phyloP scores from a whole-genome alignment of 192 early-diverging fungal species.

The Entomortierella lignicola region DNA sequence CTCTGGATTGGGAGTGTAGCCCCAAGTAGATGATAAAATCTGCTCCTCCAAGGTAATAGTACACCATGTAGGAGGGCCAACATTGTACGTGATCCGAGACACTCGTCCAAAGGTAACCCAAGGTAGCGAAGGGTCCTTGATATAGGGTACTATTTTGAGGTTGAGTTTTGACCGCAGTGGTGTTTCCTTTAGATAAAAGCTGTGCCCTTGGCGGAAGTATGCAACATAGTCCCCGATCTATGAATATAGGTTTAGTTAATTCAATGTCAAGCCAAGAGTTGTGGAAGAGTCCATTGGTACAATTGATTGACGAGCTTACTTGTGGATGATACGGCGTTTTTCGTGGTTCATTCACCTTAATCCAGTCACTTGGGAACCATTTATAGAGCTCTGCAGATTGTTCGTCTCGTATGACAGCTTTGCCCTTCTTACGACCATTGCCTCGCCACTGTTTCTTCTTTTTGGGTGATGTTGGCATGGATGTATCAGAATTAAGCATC shows the following conservation, averaged over 20 bases:
- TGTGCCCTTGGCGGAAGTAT: constrained; percentile 55
- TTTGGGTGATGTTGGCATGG: constrained; percentile 20
- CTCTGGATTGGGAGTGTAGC: constrained; percentile 33
- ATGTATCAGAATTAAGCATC: constrained; percentile 3
- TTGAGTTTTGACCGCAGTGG: constrained; percentile 42
- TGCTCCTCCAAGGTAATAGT: constrained; percentile 61
- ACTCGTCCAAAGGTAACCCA: constrained; percentile 70
- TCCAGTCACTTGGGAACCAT: constrained; percentile 47
- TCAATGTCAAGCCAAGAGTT: no score
- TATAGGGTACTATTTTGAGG: constrained; percentile 35
- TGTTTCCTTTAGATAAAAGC: constrained; percentile 45
- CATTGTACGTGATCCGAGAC: constrained; percentile 64
- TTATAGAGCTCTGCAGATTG: constrained; percentile 15
- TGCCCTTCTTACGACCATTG: constrained; percentile 48
- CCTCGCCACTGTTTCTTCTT: constrained; percentile 49
- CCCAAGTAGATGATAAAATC: constrained; percentile 42
- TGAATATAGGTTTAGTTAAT: no score
- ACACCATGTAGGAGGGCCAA: constrained; percentile 79
- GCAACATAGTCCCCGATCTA: constrained; percentile 55
- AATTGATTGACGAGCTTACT: constrained; percentile 16
- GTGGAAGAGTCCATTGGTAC: neutral
- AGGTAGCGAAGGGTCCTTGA: constrained; percentile 26
- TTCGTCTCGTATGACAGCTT: constrained; percentile 42
- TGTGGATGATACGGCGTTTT: constrained; percentile 52
- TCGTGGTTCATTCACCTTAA: constrained; percentile 40